phyloP scores from a whole-genome alignment of 1,139 yeast genomes.

The Yamadazyma songkhlaensis region DNA sequence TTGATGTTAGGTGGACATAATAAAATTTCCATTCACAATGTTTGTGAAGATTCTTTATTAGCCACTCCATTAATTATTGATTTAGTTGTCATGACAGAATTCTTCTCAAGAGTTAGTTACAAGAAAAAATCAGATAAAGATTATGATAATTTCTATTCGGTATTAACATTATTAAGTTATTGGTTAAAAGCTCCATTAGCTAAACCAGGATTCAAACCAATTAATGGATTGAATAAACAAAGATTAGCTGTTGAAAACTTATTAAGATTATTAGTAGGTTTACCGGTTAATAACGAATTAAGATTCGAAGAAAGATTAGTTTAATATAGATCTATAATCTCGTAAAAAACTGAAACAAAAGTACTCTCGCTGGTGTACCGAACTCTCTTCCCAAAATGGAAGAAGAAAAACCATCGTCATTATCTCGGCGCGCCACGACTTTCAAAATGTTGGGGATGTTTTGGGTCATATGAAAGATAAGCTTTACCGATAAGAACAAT shows the following conservation, averaged over 20 bases:
- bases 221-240: conserved; percentile 93
- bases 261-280: conserved; percentile 84
- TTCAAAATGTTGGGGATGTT: neutral
- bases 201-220: conserved; percentile 86
- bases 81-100: conserved; percentile 85
- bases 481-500: no score
- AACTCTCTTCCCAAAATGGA: neutral
- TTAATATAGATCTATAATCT: conserved; percentile 4
- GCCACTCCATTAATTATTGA: conserved; percentile 95
- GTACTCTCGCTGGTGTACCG: neutral
- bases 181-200: conserved; percentile 97
- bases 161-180: conserved; percentile 82
- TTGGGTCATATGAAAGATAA: neutral
- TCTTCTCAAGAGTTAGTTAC: conserved; percentile 82
- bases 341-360: neutral
- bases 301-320: conserved; percentile 87
- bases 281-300: conserved; percentile 86
- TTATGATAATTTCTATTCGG: conserved; percentile 75
- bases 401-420: no score
- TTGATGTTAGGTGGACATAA: conserved; percentile 97
- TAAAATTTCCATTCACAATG: conserved; percentile 89
- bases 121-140: conserved; percentile 46
- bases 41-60: conserved; percentile 91
- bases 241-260: conserved; percentile 90
- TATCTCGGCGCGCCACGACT: no score